A percentile compares a stretch with the other conserved stretches of the same genome.
These are phyloP conservation scores for Trichophyton mentagrophytes DNA, from an alignment of 2,329 filamentous ascomycete species.

Conservation along the genomic window DNA sequence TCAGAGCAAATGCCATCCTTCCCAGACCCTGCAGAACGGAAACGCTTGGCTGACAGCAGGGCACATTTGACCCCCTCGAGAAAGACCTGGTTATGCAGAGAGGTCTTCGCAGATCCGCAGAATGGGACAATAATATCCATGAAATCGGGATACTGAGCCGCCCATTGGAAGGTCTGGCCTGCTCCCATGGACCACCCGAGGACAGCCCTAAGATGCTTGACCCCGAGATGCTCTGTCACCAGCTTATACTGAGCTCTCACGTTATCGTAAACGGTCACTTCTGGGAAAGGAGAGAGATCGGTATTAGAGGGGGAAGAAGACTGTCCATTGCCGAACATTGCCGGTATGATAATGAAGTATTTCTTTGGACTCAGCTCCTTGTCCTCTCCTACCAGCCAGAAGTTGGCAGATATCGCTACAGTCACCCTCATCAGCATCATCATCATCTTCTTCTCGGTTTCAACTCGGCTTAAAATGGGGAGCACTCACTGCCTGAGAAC, in stretches of 20 bases:
- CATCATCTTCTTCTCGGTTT: too few species aligned
- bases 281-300: constrained; percentile 45
- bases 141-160: constrained; percentile 49
- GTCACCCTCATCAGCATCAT: background rate
- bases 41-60: constrained; percentile 45
- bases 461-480: background rate
- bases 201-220: constrained; percentile 50
- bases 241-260: constrained; percentile 54
- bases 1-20: constrained; percentile 32
- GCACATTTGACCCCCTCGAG: constrained; percentile 52
- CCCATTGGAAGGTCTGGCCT: constrained; percentile 54
- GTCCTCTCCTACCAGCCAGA: constrained; percentile 57
- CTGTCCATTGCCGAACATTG: constrained; percentile 56
- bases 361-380: constrained; percentile 52
- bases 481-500: constrained; percentile 49
- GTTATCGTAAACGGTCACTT: constrained; percentile 55
- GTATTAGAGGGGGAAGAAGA: constrained; percentile 56
- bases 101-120: constrained; percentile 52
- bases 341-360: constrained; percentile 57
- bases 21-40: constrained; percentile 40
- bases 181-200: constrained; percentile 62
- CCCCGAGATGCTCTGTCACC: constrained; percentile 49
- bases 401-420: constrained; percentile 52
- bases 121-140: constrained; percentile 55
- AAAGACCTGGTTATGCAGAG: constrained; percentile 56